Conservation (phyloP, 139 green algal genomes). For the Picochlorum sp. region DNA sequence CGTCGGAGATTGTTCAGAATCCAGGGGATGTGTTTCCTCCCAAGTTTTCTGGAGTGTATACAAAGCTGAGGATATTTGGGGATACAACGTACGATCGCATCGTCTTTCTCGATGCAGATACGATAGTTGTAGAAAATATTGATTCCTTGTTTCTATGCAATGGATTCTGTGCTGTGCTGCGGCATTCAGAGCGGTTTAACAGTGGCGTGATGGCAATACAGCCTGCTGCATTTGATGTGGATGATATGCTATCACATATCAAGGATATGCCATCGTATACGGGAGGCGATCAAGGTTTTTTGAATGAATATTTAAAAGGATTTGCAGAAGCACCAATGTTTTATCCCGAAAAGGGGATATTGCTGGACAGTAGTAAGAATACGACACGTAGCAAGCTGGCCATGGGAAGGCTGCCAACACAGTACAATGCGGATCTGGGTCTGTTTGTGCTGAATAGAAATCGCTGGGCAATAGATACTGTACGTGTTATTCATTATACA, state of each 20-base stretch:
- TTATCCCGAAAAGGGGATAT: slow-evolving; percentile 25
- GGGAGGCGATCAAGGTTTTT: slow-evolving; percentile 54
- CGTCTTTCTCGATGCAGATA: slow-evolving; percentile 69
- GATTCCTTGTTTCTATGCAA: slow-evolving; percentile 61
- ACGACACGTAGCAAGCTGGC: background rate
- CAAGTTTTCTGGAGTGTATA: slow-evolving; percentile 67
- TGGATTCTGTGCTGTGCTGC: slow-evolving; percentile 54
- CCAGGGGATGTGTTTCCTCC: slow-evolving; percentile 36
- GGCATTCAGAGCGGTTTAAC: slow-evolving; percentile 69
- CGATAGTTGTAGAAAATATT: slow-evolving; percentile 45
- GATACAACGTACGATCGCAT: slow-evolving; percentile 46
- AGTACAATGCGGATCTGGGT: slow-evolving; percentile 66
- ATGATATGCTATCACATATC: slow-evolving; percentile 58
- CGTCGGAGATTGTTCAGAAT: slow-evolving; percentile 39
- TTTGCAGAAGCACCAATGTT: slow-evolving; percentile 55
- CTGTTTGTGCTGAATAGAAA: slow-evolving; percentile 58
- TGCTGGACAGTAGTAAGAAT: slow-evolving; percentile 1
- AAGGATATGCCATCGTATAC: slow-evolving; percentile 52
- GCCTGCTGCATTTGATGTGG: slow-evolving; percentile 34
- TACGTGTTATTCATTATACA: slow-evolving; percentile 67
- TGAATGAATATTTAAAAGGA: slow-evolving; percentile 58
- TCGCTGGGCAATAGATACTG: slow-evolving; percentile 44
- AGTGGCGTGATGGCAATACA: slow-evolving; percentile 57
- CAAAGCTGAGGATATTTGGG: slow-evolving; percentile 68
- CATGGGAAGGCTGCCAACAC: slow-evolving; percentile 49